Base-by-base conservation (phyloP, 78 protist species). In the Dictyostelium brefeldianum region DNA sequence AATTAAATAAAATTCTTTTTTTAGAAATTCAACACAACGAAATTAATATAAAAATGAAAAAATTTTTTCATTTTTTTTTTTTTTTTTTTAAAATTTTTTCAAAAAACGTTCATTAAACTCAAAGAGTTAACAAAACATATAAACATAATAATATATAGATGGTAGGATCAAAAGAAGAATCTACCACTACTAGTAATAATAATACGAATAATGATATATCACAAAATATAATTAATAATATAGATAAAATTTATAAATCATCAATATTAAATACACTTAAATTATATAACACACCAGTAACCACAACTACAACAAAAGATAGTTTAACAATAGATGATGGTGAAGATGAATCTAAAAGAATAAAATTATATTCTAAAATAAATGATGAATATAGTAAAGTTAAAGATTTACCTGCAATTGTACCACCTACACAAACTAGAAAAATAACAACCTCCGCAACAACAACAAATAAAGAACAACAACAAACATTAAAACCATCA, bases 301-400 rank as follows among this genome's bases (percentile, higher is more conserved):
- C 3, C 0, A 75, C 80, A 74, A 14, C 5, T 5, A 43, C 4
- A 1, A 73, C n/a, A 36, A 29, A 17, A 50, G 25, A 47, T 29
- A 25, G 0, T 56, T 41, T 11, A 51, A 53, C 10, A 17, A 22
- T 17, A 10, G 67, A 69, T 47, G 51, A 17, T 51, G 79, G 48
- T 15, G 92, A 87, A 11, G 46, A 47, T 17, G 92, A 87, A 5
- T 77, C 73, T 7, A 87, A 50, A 50, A 51, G 80, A 48, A 71
- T 90, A 6, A 54, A 73, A 20, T 27, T 90, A 43, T 71, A 54
- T 36, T 79, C 89, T 46, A 92, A 92, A 81, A 92, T 92, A 41
- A 25, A 48, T 9, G 96, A 92, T 87, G 96, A 92, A 69, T 92
- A 92, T 50, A 69, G 65, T 11, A 3, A 74, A 15, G 79, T 67